These are phyloP conservation scores for Chlorella sp. DNA, from an alignment of 139 green algal genomes.

Conservation along the genomic window DNA sequence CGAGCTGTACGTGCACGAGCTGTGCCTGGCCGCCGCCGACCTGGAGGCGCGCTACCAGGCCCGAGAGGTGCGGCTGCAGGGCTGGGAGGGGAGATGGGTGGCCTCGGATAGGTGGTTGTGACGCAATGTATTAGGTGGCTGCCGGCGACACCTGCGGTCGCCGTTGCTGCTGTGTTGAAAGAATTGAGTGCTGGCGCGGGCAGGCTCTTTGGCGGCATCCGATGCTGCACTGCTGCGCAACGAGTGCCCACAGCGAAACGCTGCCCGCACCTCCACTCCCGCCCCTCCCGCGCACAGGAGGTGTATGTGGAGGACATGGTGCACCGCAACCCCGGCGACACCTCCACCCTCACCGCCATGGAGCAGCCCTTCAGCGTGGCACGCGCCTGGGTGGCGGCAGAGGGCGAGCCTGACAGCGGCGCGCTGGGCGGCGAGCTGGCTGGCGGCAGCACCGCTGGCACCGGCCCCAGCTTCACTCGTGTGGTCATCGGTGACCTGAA, in stretches of 20 bases:
- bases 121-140: too few relatives aligned
- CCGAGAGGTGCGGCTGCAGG: conserved; percentile 37
- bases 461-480: conserved; percentile 63
- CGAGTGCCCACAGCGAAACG: neutral
- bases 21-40: conserved; percentile 53
- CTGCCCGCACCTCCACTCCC: neutral
- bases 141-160: too few relatives aligned
- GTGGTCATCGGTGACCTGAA: conserved; percentile 75
- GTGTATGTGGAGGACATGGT: conserved; percentile 85
- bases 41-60: conserved; percentile 70
- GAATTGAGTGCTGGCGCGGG: too few relatives aligned
- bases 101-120: too few relatives aligned
- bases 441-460: neutral
- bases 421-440: neutral
- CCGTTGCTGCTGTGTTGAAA: too few relatives aligned
- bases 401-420: conserved; percentile 17
- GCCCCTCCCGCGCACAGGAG: conserved; percentile 29
- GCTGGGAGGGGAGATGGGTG: neutral
- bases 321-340: conserved; percentile 64
- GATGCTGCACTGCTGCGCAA: neutral
- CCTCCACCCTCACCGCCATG: conserved; percentile 45
- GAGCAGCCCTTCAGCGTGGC: conserved; percentile 51
- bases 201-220: neutral
- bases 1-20: conserved; percentile 69
- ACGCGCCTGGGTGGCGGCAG: conserved; percentile 35